Evolutionary conservation across 352 stramenopile genomes (phyloP).

Genomic region (Globisporangium ultimum): DNA sequence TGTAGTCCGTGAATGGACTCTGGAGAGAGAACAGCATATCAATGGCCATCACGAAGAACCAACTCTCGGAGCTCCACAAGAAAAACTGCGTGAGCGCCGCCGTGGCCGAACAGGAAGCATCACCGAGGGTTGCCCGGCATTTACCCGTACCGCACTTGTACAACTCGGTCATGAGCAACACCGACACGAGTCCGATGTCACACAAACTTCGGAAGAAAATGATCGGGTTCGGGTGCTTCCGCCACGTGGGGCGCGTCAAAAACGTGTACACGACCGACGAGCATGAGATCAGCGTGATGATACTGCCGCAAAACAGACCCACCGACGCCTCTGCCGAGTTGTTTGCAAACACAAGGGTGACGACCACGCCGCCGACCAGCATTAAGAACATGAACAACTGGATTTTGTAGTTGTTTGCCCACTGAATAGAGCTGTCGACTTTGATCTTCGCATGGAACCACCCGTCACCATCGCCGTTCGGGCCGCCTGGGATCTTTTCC

Average conservation of each 20-base stretch:
- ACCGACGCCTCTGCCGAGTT: constrained; percentile 57
- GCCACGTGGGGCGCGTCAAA: constrained; percentile 67
- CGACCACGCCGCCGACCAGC: constrained; percentile 49
- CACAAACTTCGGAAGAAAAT: constrained; percentile 86
- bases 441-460: constrained; percentile 89
- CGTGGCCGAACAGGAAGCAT: constrained; percentile 52
- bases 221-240: constrained; percentile 86
- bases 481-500: constrained; percentile 47
- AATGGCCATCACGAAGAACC: constrained; percentile 89
- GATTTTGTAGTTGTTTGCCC: constrained; percentile 89
- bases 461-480: constrained; percentile 54
- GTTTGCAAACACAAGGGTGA: constrained; percentile 59
- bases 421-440: constrained; percentile 80
- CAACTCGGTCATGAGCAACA: constrained; percentile 74
- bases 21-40: constrained; percentile 83
- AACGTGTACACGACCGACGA: constrained; percentile 78
- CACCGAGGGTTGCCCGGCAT: constrained; percentile 32
- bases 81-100: constrained; percentile 85
- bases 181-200: constrained; percentile 74
- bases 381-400: constrained; percentile 75
- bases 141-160: constrained; percentile 67
- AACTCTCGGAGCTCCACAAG: constrained; percentile 84
- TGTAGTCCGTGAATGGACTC: constrained; percentile 88
- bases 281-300: constrained; percentile 78
- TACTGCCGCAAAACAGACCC: constrained; percentile 64